A percentile compares a stretch with the other conserved stretches of the same genome.
These are phyloP conservation scores for Backusella australiensis DNA, from an alignment of 192 early-diverging fungal genomes.

Conservation along the genomic window DNA sequence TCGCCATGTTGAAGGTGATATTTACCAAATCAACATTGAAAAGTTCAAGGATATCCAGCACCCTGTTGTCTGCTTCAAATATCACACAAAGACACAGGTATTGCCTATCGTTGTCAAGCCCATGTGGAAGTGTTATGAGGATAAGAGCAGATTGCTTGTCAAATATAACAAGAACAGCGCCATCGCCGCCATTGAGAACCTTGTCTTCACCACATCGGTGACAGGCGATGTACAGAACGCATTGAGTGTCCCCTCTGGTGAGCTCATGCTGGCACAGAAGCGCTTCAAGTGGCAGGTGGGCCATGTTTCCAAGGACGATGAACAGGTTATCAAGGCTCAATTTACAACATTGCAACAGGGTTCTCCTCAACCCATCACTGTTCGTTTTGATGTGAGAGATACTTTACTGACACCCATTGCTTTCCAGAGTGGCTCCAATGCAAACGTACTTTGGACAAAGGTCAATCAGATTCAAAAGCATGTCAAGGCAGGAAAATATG, in stretches of 20 bases:
- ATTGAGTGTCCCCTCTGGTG: slow-evolving; percentile 47
- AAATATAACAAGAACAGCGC: slow-evolving; percentile 44
- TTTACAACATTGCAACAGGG: slow-evolving; percentile 41
- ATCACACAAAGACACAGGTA: slow-evolving; percentile 17
- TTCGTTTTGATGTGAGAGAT: slow-evolving; percentile 38
- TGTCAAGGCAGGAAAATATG: slow-evolving; percentile 14
- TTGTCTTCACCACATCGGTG: slow-evolving; percentile 49
- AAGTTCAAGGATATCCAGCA: slow-evolving; percentile 20
- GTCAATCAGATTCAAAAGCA: neutral
- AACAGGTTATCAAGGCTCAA: slow-evolving; percentile 42
- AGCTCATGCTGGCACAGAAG: slow-evolving; percentile 47
- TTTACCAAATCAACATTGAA: slow-evolving; percentile 39
- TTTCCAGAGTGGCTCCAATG: neutral
- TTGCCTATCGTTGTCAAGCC: slow-evolving; percentile 39
- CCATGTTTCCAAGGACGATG: slow-evolving; percentile 24
- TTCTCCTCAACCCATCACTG: slow-evolving; percentile 40
- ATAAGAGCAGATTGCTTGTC: slow-evolving; percentile 44
- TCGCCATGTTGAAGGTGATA: slow-evolving; percentile 24
- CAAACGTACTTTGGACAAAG: neutral
- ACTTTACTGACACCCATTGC: slow-evolving; percentile 30
- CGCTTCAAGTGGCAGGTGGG: slow-evolving; percentile 53
- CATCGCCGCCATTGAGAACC: slow-evolving; percentile 23
- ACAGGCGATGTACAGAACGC: slow-evolving; percentile 43
- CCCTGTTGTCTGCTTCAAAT: slow-evolving; percentile 21
- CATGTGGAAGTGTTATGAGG: slow-evolving; percentile 54